Percentiles rank a stretch among this genome's conserved stretches.
Conservation (phyloP, 2,329 filamentous ascomycete genomes). For the Zalaria obscura region DNA sequence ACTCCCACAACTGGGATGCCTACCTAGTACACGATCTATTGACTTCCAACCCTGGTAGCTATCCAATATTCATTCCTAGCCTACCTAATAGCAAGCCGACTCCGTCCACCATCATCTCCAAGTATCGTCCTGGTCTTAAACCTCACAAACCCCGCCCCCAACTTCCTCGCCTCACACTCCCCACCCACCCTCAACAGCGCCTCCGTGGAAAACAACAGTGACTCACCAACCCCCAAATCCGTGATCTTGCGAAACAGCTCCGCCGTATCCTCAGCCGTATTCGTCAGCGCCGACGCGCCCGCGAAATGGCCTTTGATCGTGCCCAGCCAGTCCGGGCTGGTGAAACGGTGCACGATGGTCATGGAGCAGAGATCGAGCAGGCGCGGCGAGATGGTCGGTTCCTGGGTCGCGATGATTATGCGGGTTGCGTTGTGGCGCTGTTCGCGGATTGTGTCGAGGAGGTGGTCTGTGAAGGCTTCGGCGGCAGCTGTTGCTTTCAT, state of each 20-base stretch:
- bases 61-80: no score
- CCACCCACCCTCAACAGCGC: conserved; percentile 11
- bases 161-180: conserved; percentile 6
- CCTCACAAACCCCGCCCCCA: conserved; percentile 10
- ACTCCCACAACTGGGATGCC: no score
- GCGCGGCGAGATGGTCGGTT: conserved; percentile 54
- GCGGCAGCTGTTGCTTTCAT: conserved; percentile 45
- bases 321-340: conserved; percentile 47
- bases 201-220: conserved; percentile 17
- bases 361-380: conserved; percentile 59
- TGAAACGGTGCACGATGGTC: conserved; percentile 61
- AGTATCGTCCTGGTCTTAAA: conserved; percentile 15
- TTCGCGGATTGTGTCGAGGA: conserved; percentile 50
- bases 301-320: conserved; percentile 34
- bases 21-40: no score
- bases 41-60: no score
- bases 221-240: conserved; percentile 15
- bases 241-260: conserved; percentile 16
- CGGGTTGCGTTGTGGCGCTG: conserved; percentile 57
- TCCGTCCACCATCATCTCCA: conserved; percentile 14
- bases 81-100: conserved; percentile 10
- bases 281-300: conserved; percentile 18
- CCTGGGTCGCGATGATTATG: conserved; percentile 62
- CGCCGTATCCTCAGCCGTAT: conserved; percentile 2
- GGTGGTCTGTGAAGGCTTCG: conserved; percentile 42